Percentiles rank a stretch among this genome's conserved stretches.
Conservation (phyloP, 148 eudicot species). For the Rhododendron simsii region DNA sequence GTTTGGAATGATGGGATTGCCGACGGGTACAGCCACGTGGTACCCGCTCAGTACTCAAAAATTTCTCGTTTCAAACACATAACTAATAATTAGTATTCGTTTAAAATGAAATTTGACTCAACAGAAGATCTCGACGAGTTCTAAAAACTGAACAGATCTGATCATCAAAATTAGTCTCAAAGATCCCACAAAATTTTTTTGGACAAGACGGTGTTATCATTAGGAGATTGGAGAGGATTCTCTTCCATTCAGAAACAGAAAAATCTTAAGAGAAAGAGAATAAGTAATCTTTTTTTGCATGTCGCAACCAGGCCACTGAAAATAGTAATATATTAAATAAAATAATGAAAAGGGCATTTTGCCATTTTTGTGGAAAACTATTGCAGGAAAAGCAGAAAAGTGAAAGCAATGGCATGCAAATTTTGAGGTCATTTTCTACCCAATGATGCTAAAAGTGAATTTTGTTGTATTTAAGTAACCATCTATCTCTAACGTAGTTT, state of each 20-base stretch:
- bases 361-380: neutral
- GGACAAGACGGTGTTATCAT: neutral
- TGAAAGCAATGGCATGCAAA: neutral
- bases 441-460: neutral
- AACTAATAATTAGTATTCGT: too few relatives aligned
- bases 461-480: neutral
- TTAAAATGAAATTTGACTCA: too few relatives aligned
- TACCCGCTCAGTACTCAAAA: too few relatives aligned
- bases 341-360: neutral
- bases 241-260: neutral
- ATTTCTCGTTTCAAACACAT: neutral
- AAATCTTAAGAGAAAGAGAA: neutral
- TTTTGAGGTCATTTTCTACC: neutral
- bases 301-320: neutral
- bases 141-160: neutral
- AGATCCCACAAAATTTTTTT: too few relatives aligned
- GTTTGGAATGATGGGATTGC: neutral
- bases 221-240: neutral
- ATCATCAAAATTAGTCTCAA: neutral
- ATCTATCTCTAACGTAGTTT: neutral
- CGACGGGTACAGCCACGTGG: too few relatives aligned
- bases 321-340: neutral
- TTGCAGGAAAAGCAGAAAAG: neutral
- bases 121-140: neutral
- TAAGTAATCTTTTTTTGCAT: neutral